These are phyloP conservation scores for Mucor circinelloides DNA, from an alignment of 371 early-diverging fungal species.

Conservation along the genomic window DNA sequence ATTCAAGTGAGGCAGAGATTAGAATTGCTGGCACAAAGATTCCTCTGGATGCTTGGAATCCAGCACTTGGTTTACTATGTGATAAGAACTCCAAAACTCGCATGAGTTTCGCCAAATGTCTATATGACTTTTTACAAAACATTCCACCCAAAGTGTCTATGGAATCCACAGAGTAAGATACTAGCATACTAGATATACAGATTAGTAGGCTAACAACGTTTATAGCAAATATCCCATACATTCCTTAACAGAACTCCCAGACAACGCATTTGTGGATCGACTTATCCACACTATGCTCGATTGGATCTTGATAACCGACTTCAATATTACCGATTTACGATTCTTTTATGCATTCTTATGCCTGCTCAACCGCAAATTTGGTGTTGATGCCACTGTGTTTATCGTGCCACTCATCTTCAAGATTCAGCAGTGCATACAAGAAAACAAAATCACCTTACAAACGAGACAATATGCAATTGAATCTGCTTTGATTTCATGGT, in stretches of 20 bases:
- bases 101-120: slow-evolving; percentile 1
- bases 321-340: slow-evolving; percentile 57
- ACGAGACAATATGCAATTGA: slow-evolving; percentile 57
- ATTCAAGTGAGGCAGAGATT: slow-evolving; percentile 5
- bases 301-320: slow-evolving; percentile 41
- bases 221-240: slow-evolving; percentile 9
- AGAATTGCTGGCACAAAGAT: background rate
- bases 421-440: slow-evolving; percentile 45
- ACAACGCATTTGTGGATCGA: slow-evolving; percentile 43
- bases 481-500: slow-evolving; percentile 52
- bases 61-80: slow-evolving; percentile 17
- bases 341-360: slow-evolving; percentile 56
- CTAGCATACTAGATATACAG: background rate
- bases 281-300: slow-evolving; percentile 50
- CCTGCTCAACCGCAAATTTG: slow-evolving; percentile 54
- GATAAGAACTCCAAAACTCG: slow-evolving; percentile 24
- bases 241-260: slow-evolving; percentile 17
- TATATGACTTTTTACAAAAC: slow-evolving; percentile 5
- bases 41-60: slow-evolving; percentile 16
- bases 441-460: slow-evolving; percentile 27
- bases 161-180: background rate
- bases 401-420: slow-evolving; percentile 66
- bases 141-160: background rate
- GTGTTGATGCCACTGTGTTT: slow-evolving; percentile 60
- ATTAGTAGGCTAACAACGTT: background rate